Evolutionary conservation across 345 rosid genomes (phyloP).

Genomic region (Anacardium occidentale): DNA sequence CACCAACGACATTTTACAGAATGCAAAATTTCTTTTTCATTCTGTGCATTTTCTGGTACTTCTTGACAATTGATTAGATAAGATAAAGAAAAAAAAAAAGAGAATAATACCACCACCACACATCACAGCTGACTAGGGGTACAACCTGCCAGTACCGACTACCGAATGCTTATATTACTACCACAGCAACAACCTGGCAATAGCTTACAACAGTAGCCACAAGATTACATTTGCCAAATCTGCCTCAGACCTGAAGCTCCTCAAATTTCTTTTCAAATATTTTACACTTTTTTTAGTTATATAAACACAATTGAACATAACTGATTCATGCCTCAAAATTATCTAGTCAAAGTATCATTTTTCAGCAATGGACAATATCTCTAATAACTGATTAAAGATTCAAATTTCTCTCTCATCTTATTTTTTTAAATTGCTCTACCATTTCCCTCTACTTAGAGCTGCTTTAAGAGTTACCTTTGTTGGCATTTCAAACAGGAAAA

Average conservation of each 20-base stretch:
- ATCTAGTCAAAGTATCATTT: too few relatives aligned
- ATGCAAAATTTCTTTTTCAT: too few relatives aligned
- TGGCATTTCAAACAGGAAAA: too few relatives aligned
- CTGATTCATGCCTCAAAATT: too few relatives aligned
- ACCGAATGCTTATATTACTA: too few relatives aligned
- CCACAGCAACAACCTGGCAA: background rate
- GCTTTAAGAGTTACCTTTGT: too few relatives aligned
- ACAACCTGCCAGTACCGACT: background rate
- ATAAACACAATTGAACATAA: too few relatives aligned
- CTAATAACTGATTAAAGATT: background rate
- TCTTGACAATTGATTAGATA: background rate
- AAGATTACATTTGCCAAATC: background rate
- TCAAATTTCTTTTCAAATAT: background rate
- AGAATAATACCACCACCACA: background rate
- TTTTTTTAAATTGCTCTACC: background rate
- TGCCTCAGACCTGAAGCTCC: background rate
- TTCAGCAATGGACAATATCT: too few relatives aligned
- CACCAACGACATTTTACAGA: too few relatives aligned
- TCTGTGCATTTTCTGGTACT: background rate
- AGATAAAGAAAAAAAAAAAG: background rate
- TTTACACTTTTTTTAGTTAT: too few relatives aligned
- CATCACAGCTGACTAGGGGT: background rate
- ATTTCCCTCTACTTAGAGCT: too few relatives aligned
- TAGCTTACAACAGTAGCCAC: background rate
- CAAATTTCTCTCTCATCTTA: background rate